Evolutionary conservation across 2,329 filamentous ascomycete genomes (phyloP), one percentile per base, ranked within the genome.

Genomic region (Trichoderma sp.): DNA sequence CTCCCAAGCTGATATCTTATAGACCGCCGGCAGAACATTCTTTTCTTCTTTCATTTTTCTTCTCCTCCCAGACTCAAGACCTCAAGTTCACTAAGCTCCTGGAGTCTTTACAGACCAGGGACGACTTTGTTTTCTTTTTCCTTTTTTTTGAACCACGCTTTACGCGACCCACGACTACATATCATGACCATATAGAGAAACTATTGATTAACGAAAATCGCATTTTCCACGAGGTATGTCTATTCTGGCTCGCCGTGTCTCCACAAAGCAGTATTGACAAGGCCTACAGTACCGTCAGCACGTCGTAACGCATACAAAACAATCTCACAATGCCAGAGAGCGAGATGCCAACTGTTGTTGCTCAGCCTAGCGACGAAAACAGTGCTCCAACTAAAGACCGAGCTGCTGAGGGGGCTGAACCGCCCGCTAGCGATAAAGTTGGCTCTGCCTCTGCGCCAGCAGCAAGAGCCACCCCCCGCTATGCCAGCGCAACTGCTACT

Each of bases 111-210:
- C 18, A 34, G 26, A 21, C 18, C 28, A 18, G 52, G 26, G n/a
- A 54, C 21, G 52, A 52, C 37, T 66, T 39, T 7, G 2, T 56
- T 52, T 43, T 14, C 32, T 34, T 14, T 34, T 56, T 52, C 30
- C 10, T 13, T 34, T 14, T 34, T 34, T 34, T 34, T 14, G 8
- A 49, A 32, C 43, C 16, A 49, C 11, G 21, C 21, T 56, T 55
- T 32, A 66, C 52, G 51, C 26, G 60, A 64, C 60, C 54, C 52
- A 66, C 52, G 51, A 66, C 43, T 56, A 30, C 61, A 56, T 58
- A 52, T 66, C 32, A 66, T 66, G 61, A 66, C 52, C 37, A 46
- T 58, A 66, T 58, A 60, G 66, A 46, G 28, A 59, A 43, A 11
- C 52, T 26, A 46, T 37, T 37, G 34, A 55, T 10, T 26, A 39